phyloP scores from a whole-genome alignment of 2,329 filamentous ascomycete species.

The Verticillium tricorpus region DNA sequence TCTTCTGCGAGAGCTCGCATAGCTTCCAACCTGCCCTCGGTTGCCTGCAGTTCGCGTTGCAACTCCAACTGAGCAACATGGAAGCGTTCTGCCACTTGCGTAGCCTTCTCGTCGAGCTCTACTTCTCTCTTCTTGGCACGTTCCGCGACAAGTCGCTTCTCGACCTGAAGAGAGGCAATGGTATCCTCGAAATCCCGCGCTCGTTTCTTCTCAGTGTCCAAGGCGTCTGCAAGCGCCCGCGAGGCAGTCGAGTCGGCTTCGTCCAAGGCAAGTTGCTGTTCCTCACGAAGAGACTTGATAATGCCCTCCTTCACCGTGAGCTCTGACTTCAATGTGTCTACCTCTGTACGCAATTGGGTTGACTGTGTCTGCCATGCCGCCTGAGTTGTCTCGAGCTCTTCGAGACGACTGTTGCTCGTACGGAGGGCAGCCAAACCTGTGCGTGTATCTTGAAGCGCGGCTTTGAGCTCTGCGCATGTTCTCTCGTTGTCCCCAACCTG shows the following conservation, averaged over 20 bases:
- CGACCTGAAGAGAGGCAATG: constrained; percentile 64
- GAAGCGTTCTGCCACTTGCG: constrained; percentile 66
- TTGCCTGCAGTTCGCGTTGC: constrained; percentile 67
- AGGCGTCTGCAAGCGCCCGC: constrained; percentile 61
- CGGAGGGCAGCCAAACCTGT: constrained; percentile 43
- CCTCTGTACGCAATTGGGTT: constrained; percentile 26
- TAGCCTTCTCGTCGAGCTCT: constrained; percentile 68
- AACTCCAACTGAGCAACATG: constrained; percentile 70
- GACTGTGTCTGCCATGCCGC: constrained; percentile 17
- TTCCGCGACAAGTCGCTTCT: constrained; percentile 71
- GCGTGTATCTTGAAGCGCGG: constrained; percentile 54
- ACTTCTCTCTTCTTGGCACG: constrained; percentile 59
- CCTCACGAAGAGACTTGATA: constrained; percentile 63
- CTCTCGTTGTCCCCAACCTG: constrained; percentile 65
- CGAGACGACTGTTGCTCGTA: constrained; percentile 42
- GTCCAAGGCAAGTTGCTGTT: constrained; percentile 63
- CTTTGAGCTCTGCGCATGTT: constrained; percentile 54
- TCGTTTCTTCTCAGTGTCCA: constrained; percentile 58
- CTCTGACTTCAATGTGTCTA: constrained; percentile 59
- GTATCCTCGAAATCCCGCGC: constrained; percentile 51
- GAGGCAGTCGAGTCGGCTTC: constrained; percentile 63
- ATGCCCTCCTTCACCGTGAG: constrained; percentile 58
- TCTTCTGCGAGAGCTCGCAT: constrained; percentile 85
- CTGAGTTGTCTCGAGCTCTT: constrained; percentile 51
- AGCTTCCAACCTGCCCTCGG: constrained; percentile 87